Conservation (phyloP, 1,284 basidiomycete species). For the Fistulinella staudtii region DNA sequence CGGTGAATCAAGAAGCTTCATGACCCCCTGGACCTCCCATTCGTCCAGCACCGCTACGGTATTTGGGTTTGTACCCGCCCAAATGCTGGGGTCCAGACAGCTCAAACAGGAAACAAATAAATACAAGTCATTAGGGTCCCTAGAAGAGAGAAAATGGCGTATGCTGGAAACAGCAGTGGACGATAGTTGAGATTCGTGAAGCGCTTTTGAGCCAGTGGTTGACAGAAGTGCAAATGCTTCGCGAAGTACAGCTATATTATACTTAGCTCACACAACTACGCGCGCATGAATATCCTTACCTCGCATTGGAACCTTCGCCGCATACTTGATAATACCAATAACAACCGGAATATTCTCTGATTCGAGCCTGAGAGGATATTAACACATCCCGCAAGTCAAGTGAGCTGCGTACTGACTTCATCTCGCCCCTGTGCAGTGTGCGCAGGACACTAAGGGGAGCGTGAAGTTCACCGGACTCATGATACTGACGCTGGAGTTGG, state of each 20-base stretch:
- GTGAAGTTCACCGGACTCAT: slow-evolving; percentile 5
- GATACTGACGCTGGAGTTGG: slow-evolving; percentile 14
- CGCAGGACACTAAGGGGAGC: slow-evolving; percentile 15
- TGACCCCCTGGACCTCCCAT: slow-evolving; percentile 66
- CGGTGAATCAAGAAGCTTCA: slow-evolving; percentile 56
- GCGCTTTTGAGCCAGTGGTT: slow-evolving; percentile 26
- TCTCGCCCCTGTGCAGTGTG: slow-evolving; percentile 18
- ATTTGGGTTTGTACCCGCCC: slow-evolving; percentile 58
- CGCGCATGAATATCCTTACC: slow-evolving; percentile 26
- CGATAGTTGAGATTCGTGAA: slow-evolving; percentile 31
- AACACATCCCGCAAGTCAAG: slow-evolving; percentile 16
- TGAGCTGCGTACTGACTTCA: slow-evolving; percentile 17
- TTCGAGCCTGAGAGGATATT: slow-evolving; percentile 30
- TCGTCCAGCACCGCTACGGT: slow-evolving; percentile 53
- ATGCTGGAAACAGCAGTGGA: slow-evolving; percentile 45
- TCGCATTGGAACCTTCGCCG: slow-evolving; percentile 30
- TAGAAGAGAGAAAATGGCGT: slow-evolving; percentile 52
- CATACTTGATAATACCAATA: slow-evolving; percentile 40
- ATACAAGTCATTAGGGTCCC: slow-evolving; percentile 56
- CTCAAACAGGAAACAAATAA: slow-evolving; percentile 61
- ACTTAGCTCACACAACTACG: slow-evolving; percentile 2
- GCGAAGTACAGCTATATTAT: slow-evolving; percentile 38
- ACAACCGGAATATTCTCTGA: slow-evolving; percentile 28
- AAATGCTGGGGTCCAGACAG: slow-evolving; percentile 51
- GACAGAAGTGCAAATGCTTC: slow-evolving; percentile 51